Evolutionary conservation across 352 stramenopile species (phyloP).

Genomic region (Globisporangium cederbergense): DNA sequence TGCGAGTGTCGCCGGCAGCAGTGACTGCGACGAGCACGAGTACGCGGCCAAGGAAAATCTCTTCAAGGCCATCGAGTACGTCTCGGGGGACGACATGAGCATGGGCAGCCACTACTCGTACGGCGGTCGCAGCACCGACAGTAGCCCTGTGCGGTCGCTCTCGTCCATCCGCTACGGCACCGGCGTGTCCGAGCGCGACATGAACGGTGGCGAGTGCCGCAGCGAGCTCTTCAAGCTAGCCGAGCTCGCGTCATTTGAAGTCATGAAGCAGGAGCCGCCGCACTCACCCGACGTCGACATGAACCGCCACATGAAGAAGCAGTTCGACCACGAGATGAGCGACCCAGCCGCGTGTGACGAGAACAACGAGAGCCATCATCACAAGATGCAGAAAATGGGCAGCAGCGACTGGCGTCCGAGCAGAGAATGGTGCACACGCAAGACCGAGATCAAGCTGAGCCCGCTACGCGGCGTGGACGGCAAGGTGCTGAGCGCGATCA

Average conservation of each 20-base stretch:
- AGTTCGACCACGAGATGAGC: slow-evolving; percentile 16
- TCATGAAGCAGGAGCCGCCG: slow-evolving; percentile 63
- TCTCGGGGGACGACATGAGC: slow-evolving; percentile 49
- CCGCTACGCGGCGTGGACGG: slow-evolving; percentile 43
- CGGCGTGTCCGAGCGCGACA: slow-evolving; percentile 20
- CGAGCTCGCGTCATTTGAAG: slow-evolving; percentile 70
- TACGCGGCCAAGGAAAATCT: slow-evolving; percentile 56
- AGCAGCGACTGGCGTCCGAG: slow-evolving; percentile 24
- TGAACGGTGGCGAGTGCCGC: slow-evolving; percentile 19
- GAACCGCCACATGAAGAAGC: slow-evolving; percentile 7
- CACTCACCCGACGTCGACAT: slow-evolving; percentile 14
- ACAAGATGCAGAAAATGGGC: slow-evolving; percentile 24
- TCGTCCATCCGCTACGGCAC: slow-evolving; percentile 19
- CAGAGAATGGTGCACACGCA: slow-evolving; percentile 55
- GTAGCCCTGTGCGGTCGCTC: slow-evolving; percentile 37
- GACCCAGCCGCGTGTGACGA: slow-evolving; percentile 11
- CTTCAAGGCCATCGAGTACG: slow-evolving; percentile 63
- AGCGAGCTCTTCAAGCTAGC: slow-evolving; percentile 73
- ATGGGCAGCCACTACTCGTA: slow-evolving; percentile 22
- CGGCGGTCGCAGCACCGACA: slow-evolving; percentile 13
- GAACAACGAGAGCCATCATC: not conserved
- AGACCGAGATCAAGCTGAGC: slow-evolving; percentile 61
- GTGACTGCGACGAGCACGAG: slow-evolving; percentile 38
- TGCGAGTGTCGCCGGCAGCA: slow-evolving; percentile 19
- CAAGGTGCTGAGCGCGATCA: slow-evolving; percentile 45